Base-by-base conservation (phyloP, 75 land plant genomes). In the Sequoiadendron giganteum region DNA sequence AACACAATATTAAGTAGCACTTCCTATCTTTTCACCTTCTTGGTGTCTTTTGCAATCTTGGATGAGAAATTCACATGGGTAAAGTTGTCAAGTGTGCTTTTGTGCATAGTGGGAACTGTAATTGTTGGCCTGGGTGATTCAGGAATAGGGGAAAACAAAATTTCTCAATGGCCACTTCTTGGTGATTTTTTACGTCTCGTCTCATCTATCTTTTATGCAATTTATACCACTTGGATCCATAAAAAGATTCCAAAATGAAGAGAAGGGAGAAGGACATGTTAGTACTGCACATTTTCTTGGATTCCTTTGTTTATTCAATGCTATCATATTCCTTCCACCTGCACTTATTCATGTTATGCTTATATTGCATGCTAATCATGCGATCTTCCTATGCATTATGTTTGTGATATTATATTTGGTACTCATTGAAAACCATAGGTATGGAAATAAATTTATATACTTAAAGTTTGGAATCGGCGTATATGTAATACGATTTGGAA, bases 241-340 rank as follows among this genome's bases (percentile, higher is more conserved):
- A 92, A 94, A 65, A 92, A 93, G 85, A 82, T 98, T 40, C 99
- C 99, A 49, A 49, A 95, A 96, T 90, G 95, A 95, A 77, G 93
- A 90, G 21, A 88, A 93, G 61, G 95, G 88, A 16, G 88, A 92
- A 88, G 96, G 96, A 76, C 79, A 85, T 15, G 95, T 90, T n/a
- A 97, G 99, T 75, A 98, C 94, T 88, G 97, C 99, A 48, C 95
- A 95, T 84, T 97, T 98, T 87, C 94, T 98, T 86, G 99, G 99
- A 76, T 98, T 87, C 77, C 89, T 98, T 52, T 99, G 99, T 68
- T 85, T 96, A 11, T 91, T 92, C 87, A 92, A 92, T 91, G 93
- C 87, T 15, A 61, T 92, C 36, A 34, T 92, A 43, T 87, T 92
- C n/a, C 85, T 75, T 18, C 93, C 93, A 8, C 72, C 96, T 70